Evolutionary conservation across 768 basidiomycete species (phyloP), one percentile per base, ranked within the genome.

Genomic region (Ramaria rubella): DNA sequence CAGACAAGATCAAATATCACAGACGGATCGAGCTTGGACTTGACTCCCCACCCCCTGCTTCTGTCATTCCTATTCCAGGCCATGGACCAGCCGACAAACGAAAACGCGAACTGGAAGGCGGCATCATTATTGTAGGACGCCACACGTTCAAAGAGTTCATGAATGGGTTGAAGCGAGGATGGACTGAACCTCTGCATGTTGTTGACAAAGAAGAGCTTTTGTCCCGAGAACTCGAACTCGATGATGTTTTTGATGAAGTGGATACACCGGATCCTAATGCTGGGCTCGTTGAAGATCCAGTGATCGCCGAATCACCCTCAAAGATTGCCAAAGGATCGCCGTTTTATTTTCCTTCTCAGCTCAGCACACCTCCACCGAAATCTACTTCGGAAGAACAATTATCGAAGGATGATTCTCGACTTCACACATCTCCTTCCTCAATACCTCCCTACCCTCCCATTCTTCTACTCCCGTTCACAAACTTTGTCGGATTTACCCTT

Each of bases 61-160:
- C 71, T 55, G 66, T 69, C 54, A 70, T 79, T 64, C 60, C 75
- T 48, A 67, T 84, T n/a, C 79, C 85, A 15, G 75, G 78, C 24
- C 75, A 79, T 58, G 76, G 73, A 48, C 72, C 81, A 26, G 75
- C 77, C 12, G 78, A 82, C 62, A 74, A 75, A 45, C 78, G 75
- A 3, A 69, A 76, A 57, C 77, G 80, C 19, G 83, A 86, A 59
- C 73, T 90, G 8, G 81, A 84, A n/a, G 94, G 94, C 12, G 95
- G 94, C 1, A 77, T 84, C 38, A 77, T 96, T 56, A 74, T 99
- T 56, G 69, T 99, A 29, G 96, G 96, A 3, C 81, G 96, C 49
- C 83, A 89, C 33, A 88, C 91, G 0, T 79, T 95, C 71, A 99
- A 97, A 73, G 96, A 99, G 72, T 98, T 90, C 69, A 82, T 97